Evolutionary conservation across 192 early-diverging fungal genomes (phyloP), one percentile per base, ranked within the genome.

Genomic region (Coemansia sp.): DNA sequence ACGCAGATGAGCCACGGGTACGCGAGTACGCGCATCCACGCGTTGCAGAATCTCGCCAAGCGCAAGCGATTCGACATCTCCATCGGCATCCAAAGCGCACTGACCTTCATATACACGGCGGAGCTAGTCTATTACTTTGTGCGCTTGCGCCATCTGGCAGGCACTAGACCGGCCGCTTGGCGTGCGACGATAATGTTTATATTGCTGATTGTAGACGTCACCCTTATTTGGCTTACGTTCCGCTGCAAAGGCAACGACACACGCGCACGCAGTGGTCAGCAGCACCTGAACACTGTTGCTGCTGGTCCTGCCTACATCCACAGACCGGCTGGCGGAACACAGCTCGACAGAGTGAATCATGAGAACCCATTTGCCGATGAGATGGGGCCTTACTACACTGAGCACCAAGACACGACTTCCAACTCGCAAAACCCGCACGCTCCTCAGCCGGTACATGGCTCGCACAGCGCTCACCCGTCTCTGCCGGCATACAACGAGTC

Each of bases 111-210:
- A 0, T 84, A 84, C 20, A 62, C 74, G 2, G 62, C 72, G 16
- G 76, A 79, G 44, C 66, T 84, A 3, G 74, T 79, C 12, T 76
- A 73, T 50, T 84, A 84, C 40, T 84, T 79, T 71, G 65, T 79
- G 22, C 81, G 77, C 39, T 64, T 79, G 29, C 70, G 71, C 29
- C 73, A 69, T 47, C 43, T 76, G 34, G 71, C 81, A 22, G 77
- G 74, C 40, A 64, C 68, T 38, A 64, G 71, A 24, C 47, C 71
- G 38, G 81, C 81, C 2, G 67, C 73, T 16, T 84, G 81, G 81
- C 81, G 81, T 15, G 71, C 81, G 16, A 72, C 74, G 16, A 58
- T 79, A 40, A 78, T 84, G 74, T 65, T 79, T n/a, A 60, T 79
- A 11, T 69, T 76, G 22, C 69, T 84, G 20, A 58, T 79, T 18